Evolutionary conservation across 805 yeast species (phyloP).

Genomic region (Yamadazyma endophytica): DNA sequence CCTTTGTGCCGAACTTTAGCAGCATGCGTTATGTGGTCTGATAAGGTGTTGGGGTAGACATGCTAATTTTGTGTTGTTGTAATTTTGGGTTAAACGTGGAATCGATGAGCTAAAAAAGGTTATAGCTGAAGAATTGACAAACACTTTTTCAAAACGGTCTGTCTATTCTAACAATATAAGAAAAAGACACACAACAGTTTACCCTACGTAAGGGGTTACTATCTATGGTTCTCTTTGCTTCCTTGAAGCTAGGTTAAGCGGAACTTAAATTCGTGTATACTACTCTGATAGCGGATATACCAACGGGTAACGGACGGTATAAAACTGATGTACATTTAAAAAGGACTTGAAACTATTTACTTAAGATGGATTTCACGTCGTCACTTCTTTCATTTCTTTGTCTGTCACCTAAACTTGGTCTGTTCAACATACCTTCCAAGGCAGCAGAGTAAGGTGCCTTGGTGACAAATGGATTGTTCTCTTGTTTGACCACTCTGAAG

Average conservation of each 20-base stretch:
- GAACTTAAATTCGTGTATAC: neutral
- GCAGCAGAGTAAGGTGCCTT: conserved; percentile 40
- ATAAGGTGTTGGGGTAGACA: too few relatives aligned
- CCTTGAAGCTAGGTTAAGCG: too few relatives aligned
- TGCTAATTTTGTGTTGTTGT: too few relatives aligned
- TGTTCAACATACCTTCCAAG: conserved; percentile 38
- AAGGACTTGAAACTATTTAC: conserved; percentile 14
- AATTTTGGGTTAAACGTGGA: too few relatives aligned
- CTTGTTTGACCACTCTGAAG: conserved; percentile 29
- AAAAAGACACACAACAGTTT: neutral
- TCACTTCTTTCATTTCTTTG: conserved; percentile 34
- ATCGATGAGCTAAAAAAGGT: too few relatives aligned
- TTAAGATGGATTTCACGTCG: conserved; percentile 29
- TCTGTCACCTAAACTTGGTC: conserved; percentile 32
- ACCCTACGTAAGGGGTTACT: neutral
- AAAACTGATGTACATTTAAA: neutral
- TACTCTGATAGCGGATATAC: neutral
- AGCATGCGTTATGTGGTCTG: too few relatives aligned
- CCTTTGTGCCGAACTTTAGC: too few relatives aligned
- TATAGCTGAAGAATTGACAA: too few relatives aligned
- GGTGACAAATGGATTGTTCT: conserved; percentile 28
- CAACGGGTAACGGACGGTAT: neutral
- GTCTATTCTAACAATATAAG: too few relatives aligned
- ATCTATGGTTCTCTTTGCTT: neutral
- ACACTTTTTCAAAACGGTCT: too few relatives aligned